Conservation (phyloP, 495 filamentous ascomycete genomes). For the Talaromyces proteolyticus region DNA sequence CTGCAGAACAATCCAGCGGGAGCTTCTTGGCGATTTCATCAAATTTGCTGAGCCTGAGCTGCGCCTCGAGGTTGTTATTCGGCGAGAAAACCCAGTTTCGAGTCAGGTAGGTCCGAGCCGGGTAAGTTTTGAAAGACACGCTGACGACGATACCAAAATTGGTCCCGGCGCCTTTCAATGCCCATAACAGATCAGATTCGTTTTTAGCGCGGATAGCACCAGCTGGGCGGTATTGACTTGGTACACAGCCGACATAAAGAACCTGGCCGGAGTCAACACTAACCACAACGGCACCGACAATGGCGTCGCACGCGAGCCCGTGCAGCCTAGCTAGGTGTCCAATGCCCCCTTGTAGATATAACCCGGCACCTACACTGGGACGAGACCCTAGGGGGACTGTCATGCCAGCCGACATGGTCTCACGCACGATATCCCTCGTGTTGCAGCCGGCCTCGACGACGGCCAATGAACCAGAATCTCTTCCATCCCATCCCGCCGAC, state of each 20-base stretch:
- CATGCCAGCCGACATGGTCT: constrained; percentile 41
- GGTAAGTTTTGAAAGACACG: constrained; percentile 47
- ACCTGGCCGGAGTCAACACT: constrained; percentile 44
- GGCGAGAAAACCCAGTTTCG: constrained; percentile 48
- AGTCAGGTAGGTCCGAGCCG: constrained; percentile 34
- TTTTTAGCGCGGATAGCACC: constrained; percentile 40
- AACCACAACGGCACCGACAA: constrained; percentile 54
- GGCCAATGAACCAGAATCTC: constrained; percentile 27
- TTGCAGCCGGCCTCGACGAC: constrained; percentile 51
- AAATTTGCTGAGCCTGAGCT: constrained; percentile 33
- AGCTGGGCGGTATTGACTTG: constrained; percentile 38
- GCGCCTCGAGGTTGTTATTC: constrained; percentile 29
- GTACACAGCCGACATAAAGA: constrained; percentile 47
- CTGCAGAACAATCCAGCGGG: constrained; percentile 41
- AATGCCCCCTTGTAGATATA: constrained; percentile 62
- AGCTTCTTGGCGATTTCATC: constrained; percentile 38
- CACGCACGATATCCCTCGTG: constrained; percentile 49
- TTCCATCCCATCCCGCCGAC: constrained; percentile 16
- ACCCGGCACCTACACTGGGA: constrained; percentile 56
- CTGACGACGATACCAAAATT: constrained; percentile 60
- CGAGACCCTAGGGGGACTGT: constrained; percentile 55
- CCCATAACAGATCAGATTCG: constrained; percentile 54
- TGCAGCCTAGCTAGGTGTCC: constrained; percentile 51
- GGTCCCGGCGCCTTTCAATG: constrained; percentile 54
- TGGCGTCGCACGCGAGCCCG: constrained; percentile 55